These are phyloP conservation scores for Atkinsonella hypoxylon DNA, from an alignment of 2,329 filamentous ascomycete species.

Conservation along the genomic window DNA sequence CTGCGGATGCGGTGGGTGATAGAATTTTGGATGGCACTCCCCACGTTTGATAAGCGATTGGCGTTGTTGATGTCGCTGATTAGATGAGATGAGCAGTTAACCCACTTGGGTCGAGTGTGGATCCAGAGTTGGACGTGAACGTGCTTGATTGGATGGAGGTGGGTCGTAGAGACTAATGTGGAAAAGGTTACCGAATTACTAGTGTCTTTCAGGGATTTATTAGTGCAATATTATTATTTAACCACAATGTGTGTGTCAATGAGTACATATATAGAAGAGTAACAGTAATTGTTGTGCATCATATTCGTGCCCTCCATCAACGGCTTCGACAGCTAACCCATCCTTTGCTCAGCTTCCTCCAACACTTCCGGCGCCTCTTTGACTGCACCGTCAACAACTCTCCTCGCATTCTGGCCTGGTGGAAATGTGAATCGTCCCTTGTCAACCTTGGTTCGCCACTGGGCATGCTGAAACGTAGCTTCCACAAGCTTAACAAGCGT, in stretches of 20 bases:
- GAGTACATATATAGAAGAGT: too few relatives aligned
- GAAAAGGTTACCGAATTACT: too few relatives aligned
- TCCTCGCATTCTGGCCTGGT: conserved; percentile 7
- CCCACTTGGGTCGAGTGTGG: too few relatives aligned
- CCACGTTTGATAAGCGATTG: not conserved
- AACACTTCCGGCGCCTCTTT: not conserved
- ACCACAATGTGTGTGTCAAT: too few relatives aligned
- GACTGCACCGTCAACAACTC: conserved; percentile 6
- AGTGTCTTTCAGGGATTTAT: too few relatives aligned
- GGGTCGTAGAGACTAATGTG: too few relatives aligned
- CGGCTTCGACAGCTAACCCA: not conserved
- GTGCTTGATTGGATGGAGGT: too few relatives aligned
- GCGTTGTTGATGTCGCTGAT: not conserved
- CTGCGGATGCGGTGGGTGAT: too few relatives aligned
- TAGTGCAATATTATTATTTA: too few relatives aligned
- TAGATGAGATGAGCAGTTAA: not conserved
- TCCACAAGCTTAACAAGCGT: conserved; percentile 17
- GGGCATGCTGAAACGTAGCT: conserved; percentile 15
- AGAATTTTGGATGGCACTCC: not conserved
- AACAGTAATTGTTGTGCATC: too few relatives aligned
- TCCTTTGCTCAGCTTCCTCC: not conserved
- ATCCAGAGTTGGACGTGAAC: too few relatives aligned
- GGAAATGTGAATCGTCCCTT: conserved; percentile 20
- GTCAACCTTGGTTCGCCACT: conserved; percentile 18
- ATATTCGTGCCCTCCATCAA: not conserved